These are phyloP conservation scores for Candida schatavii DNA, from an alignment of 805 yeast genomes.

Conservation along the genomic window DNA sequence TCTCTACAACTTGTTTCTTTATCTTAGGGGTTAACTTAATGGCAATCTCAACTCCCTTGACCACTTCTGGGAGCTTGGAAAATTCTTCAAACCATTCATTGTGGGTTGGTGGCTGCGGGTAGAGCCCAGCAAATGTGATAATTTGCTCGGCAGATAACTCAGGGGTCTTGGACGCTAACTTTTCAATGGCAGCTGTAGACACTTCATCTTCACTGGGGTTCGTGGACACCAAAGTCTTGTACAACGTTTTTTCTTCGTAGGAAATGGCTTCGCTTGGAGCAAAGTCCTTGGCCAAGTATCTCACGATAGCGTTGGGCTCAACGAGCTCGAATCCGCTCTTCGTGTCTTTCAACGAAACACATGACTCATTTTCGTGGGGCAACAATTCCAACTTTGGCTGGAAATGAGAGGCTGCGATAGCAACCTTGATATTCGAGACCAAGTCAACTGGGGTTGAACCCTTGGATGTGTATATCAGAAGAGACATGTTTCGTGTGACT, in stretches of 20 bases:
- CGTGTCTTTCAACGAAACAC: slow-evolving; percentile 31
- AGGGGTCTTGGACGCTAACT: slow-evolving; percentile 3
- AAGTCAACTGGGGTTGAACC: slow-evolving; percentile 26
- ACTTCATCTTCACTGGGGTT: slow-evolving; percentile 16
- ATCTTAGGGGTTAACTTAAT: slow-evolving; percentile 38
- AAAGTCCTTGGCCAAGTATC: slow-evolving; percentile 56
- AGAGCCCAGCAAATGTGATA: slow-evolving; percentile 57
- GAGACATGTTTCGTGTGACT: too few relatives aligned
- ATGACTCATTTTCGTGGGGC: slow-evolving; percentile 22
- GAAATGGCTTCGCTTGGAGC: slow-evolving; percentile 27
- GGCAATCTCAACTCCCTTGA: slow-evolving; percentile 47
- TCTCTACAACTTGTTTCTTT: slow-evolving; percentile 15
- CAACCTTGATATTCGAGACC: slow-evolving; percentile 40
- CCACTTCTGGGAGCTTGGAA: slow-evolving; percentile 35
- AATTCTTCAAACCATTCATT: slow-evolving; percentile 44
- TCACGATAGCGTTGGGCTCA: slow-evolving; percentile 70
- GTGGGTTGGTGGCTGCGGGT: slow-evolving; percentile 36
- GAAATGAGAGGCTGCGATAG: slow-evolving; percentile 39
- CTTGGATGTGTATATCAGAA: slow-evolving; percentile 1
- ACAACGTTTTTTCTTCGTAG: slow-evolving; percentile 45
- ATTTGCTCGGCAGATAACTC: slow-evolving; percentile 50
- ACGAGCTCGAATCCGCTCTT: slow-evolving; percentile 44
- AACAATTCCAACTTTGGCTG: slow-evolving; percentile 22
- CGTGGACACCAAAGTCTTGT: slow-evolving; percentile 31
- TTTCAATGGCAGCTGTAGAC: slow-evolving; percentile 11